Conservation (phyloP, 345 rosid genomes). For the Euphorbia pulcherrima region DNA sequence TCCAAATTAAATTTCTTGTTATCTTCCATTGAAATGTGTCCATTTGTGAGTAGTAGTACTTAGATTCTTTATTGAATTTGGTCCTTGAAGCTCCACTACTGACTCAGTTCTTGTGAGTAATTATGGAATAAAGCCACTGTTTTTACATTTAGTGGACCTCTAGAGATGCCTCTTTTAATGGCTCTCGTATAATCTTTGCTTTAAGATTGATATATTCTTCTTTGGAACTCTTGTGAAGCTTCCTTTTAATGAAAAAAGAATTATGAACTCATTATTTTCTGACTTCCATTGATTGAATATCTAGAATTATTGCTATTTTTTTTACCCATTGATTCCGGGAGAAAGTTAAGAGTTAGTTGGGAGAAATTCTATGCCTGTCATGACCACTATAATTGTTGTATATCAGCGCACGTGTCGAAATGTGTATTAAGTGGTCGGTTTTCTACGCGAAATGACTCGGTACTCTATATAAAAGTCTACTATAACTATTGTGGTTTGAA, state of each 20-base stretch:
- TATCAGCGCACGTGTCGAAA: no score
- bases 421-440: no score
- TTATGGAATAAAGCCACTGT: conserved; percentile 4
- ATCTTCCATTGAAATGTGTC: background rate
- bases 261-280: no score
- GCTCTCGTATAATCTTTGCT: conserved; percentile 12
- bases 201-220: conserved; percentile 11
- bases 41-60: conserved; percentile 15
- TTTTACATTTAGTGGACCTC: background rate
- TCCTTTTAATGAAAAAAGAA: background rate
- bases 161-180: conserved; percentile 11
- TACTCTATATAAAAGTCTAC: no score
- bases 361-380: no score
- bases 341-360: no score
- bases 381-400: no score
- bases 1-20: background rate
- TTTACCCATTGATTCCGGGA: no score
- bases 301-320: background rate
- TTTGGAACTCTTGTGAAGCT: background rate
- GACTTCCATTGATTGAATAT: background rate
- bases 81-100: conserved; percentile 20
- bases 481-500: no score
- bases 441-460: no score
- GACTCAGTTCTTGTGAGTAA: conserved; percentile 1
- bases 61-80: conserved; percentile 10